These are phyloP conservation scores for Colletotrichum australisinense DNA, from an alignment of 2,329 filamentous ascomycete genomes.

Conservation along the genomic window DNA sequence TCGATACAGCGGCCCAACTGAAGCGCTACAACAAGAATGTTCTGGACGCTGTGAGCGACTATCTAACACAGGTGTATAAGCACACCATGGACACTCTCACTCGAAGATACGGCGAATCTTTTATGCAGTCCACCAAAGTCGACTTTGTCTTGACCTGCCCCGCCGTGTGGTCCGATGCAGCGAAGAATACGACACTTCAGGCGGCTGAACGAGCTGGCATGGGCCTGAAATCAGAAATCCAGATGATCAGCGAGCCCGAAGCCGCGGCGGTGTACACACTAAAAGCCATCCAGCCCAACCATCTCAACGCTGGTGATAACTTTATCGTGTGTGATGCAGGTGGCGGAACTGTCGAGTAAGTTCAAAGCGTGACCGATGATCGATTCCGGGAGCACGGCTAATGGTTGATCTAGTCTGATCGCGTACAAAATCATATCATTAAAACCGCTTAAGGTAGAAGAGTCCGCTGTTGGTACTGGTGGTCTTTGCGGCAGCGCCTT, in stretches of 20 bases:
- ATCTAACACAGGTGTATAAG: conserved; percentile 79
- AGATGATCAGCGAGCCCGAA: conserved; percentile 85
- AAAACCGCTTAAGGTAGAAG: conserved; percentile 78
- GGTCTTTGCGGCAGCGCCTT: conserved; percentile 83
- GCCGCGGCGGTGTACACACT: conserved; percentile 84
- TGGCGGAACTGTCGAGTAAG: conserved; percentile 75
- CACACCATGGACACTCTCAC: conserved; percentile 85
- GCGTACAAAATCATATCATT: conserved; percentile 84
- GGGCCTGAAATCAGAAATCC: conserved; percentile 76
- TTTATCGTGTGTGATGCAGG: conserved; percentile 73
- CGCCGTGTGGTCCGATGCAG: conserved; percentile 86
- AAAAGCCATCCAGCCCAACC: conserved; percentile 82
- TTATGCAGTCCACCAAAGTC: conserved; percentile 80
- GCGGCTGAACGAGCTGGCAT: conserved; percentile 84
- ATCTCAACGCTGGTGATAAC: conserved; percentile 75
- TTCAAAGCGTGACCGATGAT: conserved; percentile 37
- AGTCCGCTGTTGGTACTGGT: conserved; percentile 83
- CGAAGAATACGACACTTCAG: conserved; percentile 84
- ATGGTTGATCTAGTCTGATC: conserved; percentile 65
- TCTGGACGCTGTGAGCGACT: conserved; percentile 83
- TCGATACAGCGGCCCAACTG: conserved; percentile 82
- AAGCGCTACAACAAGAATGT: conserved; percentile 81
- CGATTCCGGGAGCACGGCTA: conserved; percentile 31
- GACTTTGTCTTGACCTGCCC: conserved; percentile 86
- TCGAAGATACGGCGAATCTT: conserved; percentile 79